Percentiles rank a stretch among this genome's conserved stretches.
phyloP scores from a whole-genome alignment of 106 monocot genomes.

The Allium sativum region DNA sequence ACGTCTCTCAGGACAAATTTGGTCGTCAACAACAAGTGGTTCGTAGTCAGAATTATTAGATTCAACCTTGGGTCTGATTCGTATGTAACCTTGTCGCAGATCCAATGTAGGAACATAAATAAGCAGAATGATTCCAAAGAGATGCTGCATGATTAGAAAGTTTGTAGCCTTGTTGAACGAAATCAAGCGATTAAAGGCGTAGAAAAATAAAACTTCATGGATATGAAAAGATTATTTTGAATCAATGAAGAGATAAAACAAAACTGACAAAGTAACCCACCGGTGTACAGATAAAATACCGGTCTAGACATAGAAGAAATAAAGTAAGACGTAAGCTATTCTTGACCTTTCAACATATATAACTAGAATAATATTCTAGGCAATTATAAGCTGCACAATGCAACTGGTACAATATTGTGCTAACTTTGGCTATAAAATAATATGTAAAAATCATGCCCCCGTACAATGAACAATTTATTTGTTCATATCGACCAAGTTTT shows the following conservation, averaged over 20 bases:
- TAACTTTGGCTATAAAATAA: too few relatives aligned
- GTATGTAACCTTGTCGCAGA: slow-evolving; percentile 62
- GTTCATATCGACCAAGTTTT: too few relatives aligned
- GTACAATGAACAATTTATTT: too few relatives aligned
- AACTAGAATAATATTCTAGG: too few relatives aligned
- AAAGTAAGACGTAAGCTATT: not conserved
- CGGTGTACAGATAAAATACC: slow-evolving; percentile 49
- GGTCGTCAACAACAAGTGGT: slow-evolving; percentile 57
- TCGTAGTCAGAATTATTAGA: slow-evolving; percentile 59
- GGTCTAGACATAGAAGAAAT: slow-evolving; percentile 41
- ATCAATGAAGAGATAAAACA: slow-evolving; percentile 4
- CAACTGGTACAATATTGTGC: too few relatives aligned
- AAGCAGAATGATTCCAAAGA: slow-evolving; percentile 72
- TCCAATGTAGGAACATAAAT: slow-evolving; percentile 74
- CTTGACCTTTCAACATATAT: too few relatives aligned
- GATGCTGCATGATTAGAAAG: slow-evolving; percentile 38
- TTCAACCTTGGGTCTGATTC: slow-evolving; percentile 31
- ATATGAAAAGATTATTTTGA: not conserved
- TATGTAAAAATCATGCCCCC: too few relatives aligned
- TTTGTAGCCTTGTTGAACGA: not conserved
- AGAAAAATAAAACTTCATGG: not conserved
- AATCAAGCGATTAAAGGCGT: not conserved
- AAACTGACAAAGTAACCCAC: slow-evolving; percentile 64
- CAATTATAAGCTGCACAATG: too few relatives aligned
- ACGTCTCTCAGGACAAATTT: slow-evolving; percentile 83